Evolutionary conservation across 164 flowering plant species (phyloP).

Genomic region (Stephania yunnanensis): DNA sequence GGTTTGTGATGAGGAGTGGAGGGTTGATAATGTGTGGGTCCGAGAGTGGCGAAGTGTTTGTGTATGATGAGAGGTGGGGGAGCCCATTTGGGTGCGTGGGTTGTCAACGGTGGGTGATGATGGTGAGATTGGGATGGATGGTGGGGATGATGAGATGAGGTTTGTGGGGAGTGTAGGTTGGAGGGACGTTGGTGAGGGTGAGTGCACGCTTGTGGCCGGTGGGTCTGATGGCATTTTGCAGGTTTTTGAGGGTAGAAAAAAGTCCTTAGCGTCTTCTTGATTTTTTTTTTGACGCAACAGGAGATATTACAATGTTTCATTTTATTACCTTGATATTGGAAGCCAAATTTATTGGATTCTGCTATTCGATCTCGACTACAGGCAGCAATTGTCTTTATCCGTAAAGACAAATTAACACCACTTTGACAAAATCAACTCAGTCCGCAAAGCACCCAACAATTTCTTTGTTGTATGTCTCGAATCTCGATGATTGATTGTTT

Average conservation of each 20-base stretch:
- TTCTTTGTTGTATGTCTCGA: no score
- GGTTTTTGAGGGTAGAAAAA: constrained; percentile 33
- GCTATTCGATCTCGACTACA: no score
- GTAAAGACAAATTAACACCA: no score
- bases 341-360: no score
- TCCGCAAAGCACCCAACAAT: no score
- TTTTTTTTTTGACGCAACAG: no score
- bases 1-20: constrained; percentile 56
- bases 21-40: constrained; percentile 67
- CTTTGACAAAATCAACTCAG: no score
- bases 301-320: no score
- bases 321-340: no score
- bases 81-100: constrained; percentile 56
- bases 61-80: constrained; percentile 65
- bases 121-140: constrained; percentile 34
- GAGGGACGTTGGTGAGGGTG: constrained; percentile 30
- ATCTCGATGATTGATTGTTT: no score
- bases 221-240: constrained; percentile 60
- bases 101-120: constrained; percentile 22
- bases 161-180: constrained; percentile 12
- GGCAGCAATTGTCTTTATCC: no score
- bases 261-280: no score
- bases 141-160: constrained; percentile 43
- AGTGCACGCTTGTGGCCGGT: constrained; percentile 56
- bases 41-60: constrained; percentile 51